A percentile compares a stretch with the other conserved stretches of the same genome.
phyloP scores from a whole-genome alignment of 1,284 basidiomycete genomes.

The Hemileia vastatrix region DNA sequence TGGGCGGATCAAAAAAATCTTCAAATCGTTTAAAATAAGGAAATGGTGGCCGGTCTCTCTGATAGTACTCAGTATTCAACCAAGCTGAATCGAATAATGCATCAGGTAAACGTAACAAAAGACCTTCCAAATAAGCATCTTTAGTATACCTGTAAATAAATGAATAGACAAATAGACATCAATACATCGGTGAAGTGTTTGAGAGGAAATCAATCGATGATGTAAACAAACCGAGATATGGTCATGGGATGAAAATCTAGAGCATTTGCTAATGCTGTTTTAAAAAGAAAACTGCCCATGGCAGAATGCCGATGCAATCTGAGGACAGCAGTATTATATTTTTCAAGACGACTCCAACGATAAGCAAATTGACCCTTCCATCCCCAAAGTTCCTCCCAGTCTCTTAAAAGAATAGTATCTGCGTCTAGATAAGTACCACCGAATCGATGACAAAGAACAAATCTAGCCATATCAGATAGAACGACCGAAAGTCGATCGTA shows the following conservation, averaged over 20 bases:
- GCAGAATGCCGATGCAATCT: conserved; percentile 72
- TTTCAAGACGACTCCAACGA: conserved; percentile 66
- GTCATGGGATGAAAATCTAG: conserved; percentile 82
- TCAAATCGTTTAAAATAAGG: conserved; percentile 59
- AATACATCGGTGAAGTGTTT: background rate
- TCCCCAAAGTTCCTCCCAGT: conserved; percentile 83
- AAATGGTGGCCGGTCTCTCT: conserved; percentile 69
- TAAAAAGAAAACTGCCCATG: conserved; percentile 68
- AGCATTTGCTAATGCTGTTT: conserved; percentile 70
- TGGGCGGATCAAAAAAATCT: conserved; percentile 59
- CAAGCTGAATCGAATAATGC: conserved; percentile 78
- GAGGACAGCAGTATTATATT: conserved; percentile 77
- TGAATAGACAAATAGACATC: background rate
- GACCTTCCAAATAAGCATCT: conserved; percentile 62
- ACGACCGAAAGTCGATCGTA: conserved; percentile 73
- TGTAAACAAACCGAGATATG: conserved; percentile 49
- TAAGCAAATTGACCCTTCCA: conserved; percentile 80
- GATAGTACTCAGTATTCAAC: conserved; percentile 71
- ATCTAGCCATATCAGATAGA: conserved; percentile 75
- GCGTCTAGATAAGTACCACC: conserved; percentile 79
- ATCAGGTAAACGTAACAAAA: conserved; percentile 67
- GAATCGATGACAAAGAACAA: conserved; percentile 71
- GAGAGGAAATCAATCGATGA: background rate
- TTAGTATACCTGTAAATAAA: conserved; percentile 54
- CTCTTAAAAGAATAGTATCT: conserved; percentile 73